These are phyloP conservation scores for Plasmodium inui DNA, from an alignment of 169 alveolate genomes.

Conservation along the genomic window DNA sequence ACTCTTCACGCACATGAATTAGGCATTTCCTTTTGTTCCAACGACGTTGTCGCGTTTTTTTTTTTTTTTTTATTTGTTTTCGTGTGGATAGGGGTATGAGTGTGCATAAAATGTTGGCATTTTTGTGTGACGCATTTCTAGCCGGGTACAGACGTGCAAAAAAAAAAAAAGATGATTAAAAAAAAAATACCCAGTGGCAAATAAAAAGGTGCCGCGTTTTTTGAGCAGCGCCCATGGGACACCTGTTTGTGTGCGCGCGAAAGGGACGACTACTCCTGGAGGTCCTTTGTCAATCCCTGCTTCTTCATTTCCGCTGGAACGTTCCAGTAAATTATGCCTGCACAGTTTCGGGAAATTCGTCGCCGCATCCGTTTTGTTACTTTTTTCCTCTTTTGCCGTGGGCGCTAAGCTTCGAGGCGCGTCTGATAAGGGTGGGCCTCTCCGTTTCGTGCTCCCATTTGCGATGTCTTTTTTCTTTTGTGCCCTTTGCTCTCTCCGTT, in stretches of 20 bases:
- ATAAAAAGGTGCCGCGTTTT: background rate
- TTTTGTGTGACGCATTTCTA: background rate
- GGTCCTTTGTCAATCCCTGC: background rate
- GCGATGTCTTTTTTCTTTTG: background rate
- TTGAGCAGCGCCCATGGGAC: background rate
- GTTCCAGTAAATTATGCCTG: constrained; percentile 68
- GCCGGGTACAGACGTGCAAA: background rate
- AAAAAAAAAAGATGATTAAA: too few species aligned
- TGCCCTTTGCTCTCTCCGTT: background rate
- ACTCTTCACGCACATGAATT: constrained; percentile 36
- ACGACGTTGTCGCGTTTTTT: background rate
- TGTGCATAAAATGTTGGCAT: background rate
- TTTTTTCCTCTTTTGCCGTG: background rate
- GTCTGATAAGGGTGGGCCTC: background rate
- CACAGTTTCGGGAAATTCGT: constrained; percentile 5
- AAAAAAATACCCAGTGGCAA: background rate
- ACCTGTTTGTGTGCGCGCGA: background rate
- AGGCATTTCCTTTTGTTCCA: background rate
- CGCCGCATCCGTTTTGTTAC: background rate
- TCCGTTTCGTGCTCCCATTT: background rate
- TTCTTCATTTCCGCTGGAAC: constrained; percentile 45
- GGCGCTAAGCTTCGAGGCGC: background rate
- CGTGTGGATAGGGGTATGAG: background rate
- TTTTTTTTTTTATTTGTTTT: background rate
- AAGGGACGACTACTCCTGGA: background rate